Evolutionary conservation across 169 alveolate genomes (phyloP), one percentile per base, ranked within the genome.

Genomic region (Neospora caninum): DNA sequence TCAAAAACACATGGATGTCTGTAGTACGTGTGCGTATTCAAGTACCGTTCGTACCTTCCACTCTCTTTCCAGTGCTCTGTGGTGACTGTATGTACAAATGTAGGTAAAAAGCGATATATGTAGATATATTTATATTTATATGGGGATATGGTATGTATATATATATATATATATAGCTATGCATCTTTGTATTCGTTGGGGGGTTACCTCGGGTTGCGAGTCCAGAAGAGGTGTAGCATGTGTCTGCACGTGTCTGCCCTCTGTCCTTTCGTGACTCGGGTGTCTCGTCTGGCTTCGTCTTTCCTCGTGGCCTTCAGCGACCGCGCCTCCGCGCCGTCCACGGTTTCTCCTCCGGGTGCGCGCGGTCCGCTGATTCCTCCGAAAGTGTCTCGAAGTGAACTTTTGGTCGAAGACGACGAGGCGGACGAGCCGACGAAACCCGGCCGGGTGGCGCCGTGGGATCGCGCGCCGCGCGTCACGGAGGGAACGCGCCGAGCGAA

Each of bases 391-490:
- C 89, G 89, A 42, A 49, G 25, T 20, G 34, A 41, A 20, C 41
- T 82, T 0, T 27, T 82, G 38, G 64, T 82, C 69, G 89, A 82
- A 41, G 89, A 82, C 2, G 89, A 82, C 34, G 89, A 82, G 64
- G 88, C 20, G 29, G 43, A 10, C 83, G 39, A 70, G 34, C 36
- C 83, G 18, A 10, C 43, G 86, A 78, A 38, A 22, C 45, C 49
- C 9, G 29, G 27, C 27, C 10, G 45, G 39, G 9, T n/a, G n/a
- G 20, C 49, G 42, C 49, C 39, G 31, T 36, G 86, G 49, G 39
- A 78, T 18, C 18, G 73, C 49, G 45, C 49, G 42, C 27, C 49
- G 1, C 43, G 9, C 45, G 86, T 31, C 39, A 20, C 34, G 82
- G 38, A 34, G 31, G 86, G 31, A n/a, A 6, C 82, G n/a, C 45